Base-by-base conservation (phyloP, 1,284 basidiomycete genomes). In the Microbotryum intermedium region DNA sequence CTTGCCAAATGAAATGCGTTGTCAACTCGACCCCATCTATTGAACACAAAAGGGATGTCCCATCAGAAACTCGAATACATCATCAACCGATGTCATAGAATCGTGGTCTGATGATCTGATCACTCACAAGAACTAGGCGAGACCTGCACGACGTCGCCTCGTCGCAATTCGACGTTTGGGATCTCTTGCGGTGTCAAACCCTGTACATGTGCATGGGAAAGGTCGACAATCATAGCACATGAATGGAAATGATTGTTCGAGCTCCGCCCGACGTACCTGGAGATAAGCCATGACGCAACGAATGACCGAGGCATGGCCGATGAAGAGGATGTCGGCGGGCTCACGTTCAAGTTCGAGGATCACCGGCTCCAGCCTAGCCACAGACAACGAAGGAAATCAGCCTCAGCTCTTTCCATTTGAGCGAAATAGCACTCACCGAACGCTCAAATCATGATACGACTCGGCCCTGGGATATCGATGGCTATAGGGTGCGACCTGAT, bases 181-280 rank as follows among this genome's bases (percentile, higher is more conserved):
- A 98, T 95, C 74, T 98, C 93, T 42, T 86, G 86, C 0, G 94
- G 90, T n/a, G 91, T 90, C 4, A 97, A 79, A 4, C 95, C 94
- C 68, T 95, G 91, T 63, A 92, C 83, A 74, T 91, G 92, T 0
- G 89, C 84, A 30, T 92, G 80, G 0, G 1, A 16, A 11, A n/a
- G n/a, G 28, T 53, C 68, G 73, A 59, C 13, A 3, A n/a, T 30
- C 29, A 30, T 30, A 34, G 46, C 43, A 45, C 13, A 58, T 45
- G 18, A 23, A 25, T 10, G 11, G 10, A 34, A 11, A 34, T 34
- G 34, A 13, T 34, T 13, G 16, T 9, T 39, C 34, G 2, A 39
- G 34, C 34, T 34, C 34, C n/a, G n/a, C 18, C 34, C 9, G 9
- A 51, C 42, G 51, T 42, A 47, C 55, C 44, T 68, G 62, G 26